A percentile compares a stretch with the other conserved stretches of the same genome.
phyloP scores from a whole-genome alignment of 306 rosid species.

The Leucaena leucocephala region DNA sequence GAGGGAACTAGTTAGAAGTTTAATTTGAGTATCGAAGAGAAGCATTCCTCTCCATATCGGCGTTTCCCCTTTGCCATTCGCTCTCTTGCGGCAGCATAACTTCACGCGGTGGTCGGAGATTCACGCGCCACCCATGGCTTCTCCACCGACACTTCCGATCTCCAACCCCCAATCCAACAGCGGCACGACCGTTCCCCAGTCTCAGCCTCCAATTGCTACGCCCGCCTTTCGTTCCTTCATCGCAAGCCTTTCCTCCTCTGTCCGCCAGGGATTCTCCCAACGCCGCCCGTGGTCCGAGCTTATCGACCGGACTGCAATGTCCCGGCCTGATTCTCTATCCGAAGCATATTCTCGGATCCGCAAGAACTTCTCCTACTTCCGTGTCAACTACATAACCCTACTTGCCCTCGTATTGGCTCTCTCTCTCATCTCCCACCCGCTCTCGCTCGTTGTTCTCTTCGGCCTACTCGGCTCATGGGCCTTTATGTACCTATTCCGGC shows the following conservation, averaged over 20 bases:
- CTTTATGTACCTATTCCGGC: conserved; percentile 78
- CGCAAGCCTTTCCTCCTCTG: conserved; percentile 67
- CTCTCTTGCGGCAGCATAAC: neutral
- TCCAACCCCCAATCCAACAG: conserved; percentile 53
- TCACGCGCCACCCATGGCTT: conserved; percentile 66
- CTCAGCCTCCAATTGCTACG: conserved; percentile 74
- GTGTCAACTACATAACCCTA: conserved; percentile 79
- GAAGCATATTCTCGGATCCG: conserved; percentile 97
- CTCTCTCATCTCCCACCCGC: conserved; percentile 82
- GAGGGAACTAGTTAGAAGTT: neutral
- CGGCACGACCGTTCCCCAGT: conserved; percentile 30
- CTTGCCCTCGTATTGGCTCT: conserved; percentile 63
- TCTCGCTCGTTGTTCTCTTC: conserved; percentile 78
- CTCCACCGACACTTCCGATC: conserved; percentile 81
- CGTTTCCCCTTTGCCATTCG: neutral
- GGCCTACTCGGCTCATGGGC: conserved; percentile 83
- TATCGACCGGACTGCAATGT: conserved; percentile 64
- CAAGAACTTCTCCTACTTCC: conserved; percentile 79
- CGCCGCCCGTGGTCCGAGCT: conserved; percentile 95
- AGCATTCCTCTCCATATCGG: conserved; percentile 24
- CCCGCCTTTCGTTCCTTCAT: conserved; percentile 90
- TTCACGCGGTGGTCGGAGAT: conserved; percentile 43
- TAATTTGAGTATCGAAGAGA: neutral
- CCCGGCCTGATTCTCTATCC: conserved; percentile 72
- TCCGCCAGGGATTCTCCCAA: conserved; percentile 73